Evolutionary conservation across 257 asterid species (phyloP).

Genomic region (Catharanthus roseus): DNA sequence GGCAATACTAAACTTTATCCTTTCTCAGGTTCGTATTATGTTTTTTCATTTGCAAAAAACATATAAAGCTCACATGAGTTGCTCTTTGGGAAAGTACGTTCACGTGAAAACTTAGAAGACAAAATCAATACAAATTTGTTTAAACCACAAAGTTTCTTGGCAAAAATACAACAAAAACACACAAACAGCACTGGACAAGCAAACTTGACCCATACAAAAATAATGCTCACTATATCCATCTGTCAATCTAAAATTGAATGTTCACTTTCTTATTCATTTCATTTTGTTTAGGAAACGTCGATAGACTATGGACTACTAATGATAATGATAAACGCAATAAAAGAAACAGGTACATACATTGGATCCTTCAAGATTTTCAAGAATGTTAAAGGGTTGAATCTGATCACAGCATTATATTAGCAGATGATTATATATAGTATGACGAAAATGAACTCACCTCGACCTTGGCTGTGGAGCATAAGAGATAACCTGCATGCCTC

Average conservation of each 20-base stretch:
- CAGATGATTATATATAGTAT: not conserved
- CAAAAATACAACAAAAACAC: not conserved
- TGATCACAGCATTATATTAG: not conserved
- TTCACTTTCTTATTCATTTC: no score
- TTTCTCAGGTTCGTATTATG: not conserved
- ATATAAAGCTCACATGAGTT: slow-evolving; percentile 18
- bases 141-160: slow-evolving; percentile 6
- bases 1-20: not conserved
- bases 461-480: not conserved
- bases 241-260: no score
- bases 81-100: slow-evolving; percentile 14
- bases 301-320: no score
- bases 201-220: not conserved
- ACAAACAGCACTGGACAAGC: no score
- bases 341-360: not conserved
- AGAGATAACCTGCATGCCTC: not conserved
- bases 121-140: slow-evolving; percentile 14
- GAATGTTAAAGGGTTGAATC: not conserved
- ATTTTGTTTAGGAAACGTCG: no score
- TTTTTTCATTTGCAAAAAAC: not conserved
- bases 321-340: not conserved
- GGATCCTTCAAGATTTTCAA: not conserved
- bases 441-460: not conserved
- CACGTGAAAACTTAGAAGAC: slow-evolving; percentile 17
- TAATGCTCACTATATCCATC: no score